Evolutionary conservation across 2,329 filamentous ascomycete genomes (phyloP), one percentile per base, ranked within the genome.

Genomic region (Aureobasidium mangrovei): DNA sequence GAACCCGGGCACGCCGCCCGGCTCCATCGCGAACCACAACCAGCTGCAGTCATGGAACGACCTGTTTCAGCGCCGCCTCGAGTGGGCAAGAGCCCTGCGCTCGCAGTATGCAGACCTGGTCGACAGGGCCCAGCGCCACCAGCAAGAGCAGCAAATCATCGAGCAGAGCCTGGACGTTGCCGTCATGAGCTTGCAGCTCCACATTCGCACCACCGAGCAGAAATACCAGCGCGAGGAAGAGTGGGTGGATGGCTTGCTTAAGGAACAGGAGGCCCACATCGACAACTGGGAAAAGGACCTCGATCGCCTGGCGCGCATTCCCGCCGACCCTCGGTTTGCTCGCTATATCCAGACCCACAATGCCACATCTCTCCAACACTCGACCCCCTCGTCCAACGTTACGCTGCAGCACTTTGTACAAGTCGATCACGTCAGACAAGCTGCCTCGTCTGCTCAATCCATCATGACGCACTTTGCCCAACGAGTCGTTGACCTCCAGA

Each of bases 11-110:
- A 73, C 74, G 29, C 75, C 80, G 39, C 93, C 93, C n/a, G 90
- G 95, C 68, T 85, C 83, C 40, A 85, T 95, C 61, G 77, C 84
- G 41, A 83, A 91, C 64, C 84, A 88, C 58, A 88, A 85, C 57
- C 85, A 90, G 58, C 76, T 96, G 54, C 78, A 84, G 63, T 85
- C 90, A 80, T 98, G 93, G 91, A 87, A 89, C 67, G 81, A 84
- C 42, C 76, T 97, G 26, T 96, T 93, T 74, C 85, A 84, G 68
- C 79, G 84, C 56, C 84, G 93, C 56, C 82, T 85, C 62, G 77
- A 79, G 61, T 98, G 93, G 93, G 86, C 90, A 0, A 72, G 84
- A 52, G 77, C 76, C 38, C 72, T 94, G 33, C 78, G 85, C 5
- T 81, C 84, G 28, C 83, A 85, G 60, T 91, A 88, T 62, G 76